Evolutionary conservation across 176 grass and related monocot genomes (phyloP).

Genomic region (Lolium multiflorum): DNA sequence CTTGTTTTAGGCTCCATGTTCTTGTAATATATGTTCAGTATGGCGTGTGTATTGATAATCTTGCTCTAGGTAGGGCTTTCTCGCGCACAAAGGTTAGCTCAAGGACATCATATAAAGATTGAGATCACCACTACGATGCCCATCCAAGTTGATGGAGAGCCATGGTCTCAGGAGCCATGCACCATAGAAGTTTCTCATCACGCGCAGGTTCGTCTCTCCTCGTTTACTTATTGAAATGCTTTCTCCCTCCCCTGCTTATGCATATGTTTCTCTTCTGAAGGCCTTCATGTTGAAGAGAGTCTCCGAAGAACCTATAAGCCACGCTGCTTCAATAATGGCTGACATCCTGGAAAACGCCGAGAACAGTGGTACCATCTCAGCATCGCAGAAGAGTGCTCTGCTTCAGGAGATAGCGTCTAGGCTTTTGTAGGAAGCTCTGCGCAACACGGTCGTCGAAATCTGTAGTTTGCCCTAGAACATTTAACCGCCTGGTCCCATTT

Average conservation of each 20-base stretch:
- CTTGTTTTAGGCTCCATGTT: neutral
- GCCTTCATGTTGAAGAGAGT: constrained; percentile 92
- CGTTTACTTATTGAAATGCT: neutral
- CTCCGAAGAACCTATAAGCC: constrained; percentile 69
- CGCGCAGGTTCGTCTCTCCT: constrained; percentile 55
- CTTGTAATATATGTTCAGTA: neutral
- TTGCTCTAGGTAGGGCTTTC: constrained; percentile 78
- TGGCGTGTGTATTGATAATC: constrained; percentile 25
- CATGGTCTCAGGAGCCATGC: constrained; percentile 81
- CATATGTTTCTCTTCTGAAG: constrained; percentile 42
- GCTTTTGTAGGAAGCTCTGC: constrained; percentile 64
- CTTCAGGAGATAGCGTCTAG: constrained; percentile 83
- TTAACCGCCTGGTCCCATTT: constrained; percentile 2
- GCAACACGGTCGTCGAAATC: neutral
- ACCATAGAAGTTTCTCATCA: constrained; percentile 85
- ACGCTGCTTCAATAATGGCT: constrained; percentile 69
- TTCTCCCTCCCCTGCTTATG: neutral
- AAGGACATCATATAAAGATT: constrained; percentile 78
- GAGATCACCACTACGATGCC: constrained; percentile 67
- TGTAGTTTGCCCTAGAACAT: constrained; percentile 15
- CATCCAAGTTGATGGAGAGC: constrained; percentile 92
- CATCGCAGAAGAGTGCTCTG: constrained; percentile 70
- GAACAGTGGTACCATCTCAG: constrained; percentile 62
- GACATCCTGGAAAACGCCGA: constrained; percentile 89
- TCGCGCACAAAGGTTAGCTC: constrained; percentile 72